Evolutionary conservation across 2,329 filamentous ascomycete genomes (phyloP), one percentile per base, ranked within the genome.

Genomic region (Trichoderma gracile): DNA sequence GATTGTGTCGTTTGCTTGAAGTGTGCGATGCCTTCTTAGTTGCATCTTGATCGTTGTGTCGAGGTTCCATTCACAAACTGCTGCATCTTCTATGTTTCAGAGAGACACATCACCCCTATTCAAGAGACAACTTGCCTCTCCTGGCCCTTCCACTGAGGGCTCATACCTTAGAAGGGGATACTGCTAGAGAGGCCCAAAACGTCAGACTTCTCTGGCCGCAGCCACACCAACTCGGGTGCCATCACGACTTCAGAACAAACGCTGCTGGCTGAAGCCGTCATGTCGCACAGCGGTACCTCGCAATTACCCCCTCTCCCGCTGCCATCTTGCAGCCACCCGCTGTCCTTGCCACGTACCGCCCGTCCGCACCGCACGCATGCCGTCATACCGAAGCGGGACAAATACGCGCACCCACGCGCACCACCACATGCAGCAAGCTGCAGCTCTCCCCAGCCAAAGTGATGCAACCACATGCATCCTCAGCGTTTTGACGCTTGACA

Each of bases 371-470:
- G 47, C 33, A 38, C 33, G 14, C 50, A 63, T 63, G 60, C 50
- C 60, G 60, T 63, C 60, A 63, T 56, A 30, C 60, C 40, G 52
- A 49, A 27, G 49, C 50, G 52, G 60, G 52, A 63, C 58, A 17
- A 62, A 12, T 30, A 62, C 45, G n/a, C 58, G 23, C 58, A 62
- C 58, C 43, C 53, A 62, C 23, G 49, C 58, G 58, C 58, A 62
- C 58, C 57, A 46, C 58, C 57, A 46, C 42, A 21, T 40, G 14
- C 42, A 56, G n/a, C n/a, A n/a, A n/a, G 38, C 8, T 10, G 46
- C 23, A 49, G 14, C 38, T 27, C 23, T 12, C 33, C 30, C 30
- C 42, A 33, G 46, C 27, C 23, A 17, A 17, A 25, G 3, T 30
- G 30, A 42, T 43, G 25, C 52, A 63, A 49, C 50, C 52, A 38